phyloP scores from a whole-genome alignment of 2,329 filamentous ascomycete species.

The Penicillium nordicum region DNA sequence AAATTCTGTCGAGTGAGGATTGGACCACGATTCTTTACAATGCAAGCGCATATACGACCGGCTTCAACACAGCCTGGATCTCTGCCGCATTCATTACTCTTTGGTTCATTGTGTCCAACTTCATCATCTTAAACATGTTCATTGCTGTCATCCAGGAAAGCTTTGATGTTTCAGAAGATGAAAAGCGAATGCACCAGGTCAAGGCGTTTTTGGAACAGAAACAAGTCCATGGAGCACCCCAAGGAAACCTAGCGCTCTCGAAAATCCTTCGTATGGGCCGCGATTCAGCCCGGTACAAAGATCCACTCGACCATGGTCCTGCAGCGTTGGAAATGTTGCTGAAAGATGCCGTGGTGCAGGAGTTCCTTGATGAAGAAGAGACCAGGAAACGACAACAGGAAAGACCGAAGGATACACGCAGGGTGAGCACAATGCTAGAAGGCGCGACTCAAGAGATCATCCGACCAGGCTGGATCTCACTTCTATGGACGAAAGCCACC shows the following conservation, averaged over 20 bases:
- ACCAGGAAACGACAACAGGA: slow-evolving; percentile 10
- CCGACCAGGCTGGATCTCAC: slow-evolving; percentile 58
- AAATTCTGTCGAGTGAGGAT: slow-evolving; percentile 91
- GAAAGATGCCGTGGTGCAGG: slow-evolving; percentile 90
- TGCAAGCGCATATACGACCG: slow-evolving; percentile 66
- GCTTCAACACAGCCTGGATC: slow-evolving; percentile 78
- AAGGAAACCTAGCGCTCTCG: slow-evolving; percentile 63
- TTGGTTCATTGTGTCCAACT: slow-evolving; percentile 94
- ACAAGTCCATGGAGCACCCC: slow-evolving; percentile 67
- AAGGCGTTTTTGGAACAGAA: slow-evolving; percentile 90
- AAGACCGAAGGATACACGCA: slow-evolving; percentile 26
- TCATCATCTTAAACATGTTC: slow-evolving; percentile 99
- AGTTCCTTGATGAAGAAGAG: slow-evolving; percentile 80
- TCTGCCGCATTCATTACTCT: slow-evolving; percentile 85
- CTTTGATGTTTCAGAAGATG: slow-evolving; percentile 97
- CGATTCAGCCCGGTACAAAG: slow-evolving; percentile 62
- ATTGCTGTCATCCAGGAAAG: slow-evolving; percentile 99
- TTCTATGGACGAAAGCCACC: slow-evolving; percentile 59
- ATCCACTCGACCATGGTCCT: slow-evolving; percentile 87
- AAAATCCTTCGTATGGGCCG: slow-evolving; percentile 61
- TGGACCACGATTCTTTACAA: slow-evolving; percentile 89
- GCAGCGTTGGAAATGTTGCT: slow-evolving; percentile 94
- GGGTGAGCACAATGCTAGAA: slow-evolving; percentile 30
- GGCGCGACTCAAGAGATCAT: slow-evolving; percentile 42
- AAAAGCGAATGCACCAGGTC: slow-evolving; percentile 94